Evolutionary conservation across 1,284 basidiomycete genomes (phyloP), one percentile per base, ranked within the genome.

Genomic region (Marasmius fiardii): DNA sequence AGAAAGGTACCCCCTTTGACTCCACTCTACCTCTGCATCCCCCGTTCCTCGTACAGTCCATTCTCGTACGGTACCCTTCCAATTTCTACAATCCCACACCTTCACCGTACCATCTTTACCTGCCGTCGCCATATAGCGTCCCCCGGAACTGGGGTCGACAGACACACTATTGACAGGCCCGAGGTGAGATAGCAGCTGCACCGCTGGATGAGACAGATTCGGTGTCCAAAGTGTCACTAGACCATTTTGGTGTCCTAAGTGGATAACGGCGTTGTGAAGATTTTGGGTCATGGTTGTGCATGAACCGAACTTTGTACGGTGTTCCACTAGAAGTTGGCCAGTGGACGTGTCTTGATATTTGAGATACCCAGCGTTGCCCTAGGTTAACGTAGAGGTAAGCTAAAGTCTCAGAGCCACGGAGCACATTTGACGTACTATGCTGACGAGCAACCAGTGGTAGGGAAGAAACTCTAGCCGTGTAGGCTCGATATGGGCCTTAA

Each of bases 281-380:
- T 99, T 98, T 75, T 98, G 95, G 0, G 92, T 79, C 87, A 99
- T 93, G 31, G 91, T 84, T 23, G 79, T 81, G 62, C 92, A 95
- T 24, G 90, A 82, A 10, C 97, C 96, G 26, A 95, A 80, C 64
- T 91, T 92, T 2, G 93, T 95, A n/a, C 92, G 85, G 68, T 96
- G 93, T 69, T 95, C 88, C 39, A 88, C 84, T 35, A 99, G 78
- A 53, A 98, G 79, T 56, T 87, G 81, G 16, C 96, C 96, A 0
- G 95, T 99, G 2, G 95, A 95, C 0, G 93, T 95, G 68, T 99
- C 96, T 74, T 97, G 95, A 72, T 98, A 99, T 74, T 96, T 96
- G 1, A 99, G 79, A 69, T 89, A 93, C 0, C 96, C 96, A 12
- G 85, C 79, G 64, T 93, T 90, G 10, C 95, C 94, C 90, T 92